Evolutionary conservation across 352 stramenopile species (phyloP).

Genomic region (Peronospora farinosa): DNA sequence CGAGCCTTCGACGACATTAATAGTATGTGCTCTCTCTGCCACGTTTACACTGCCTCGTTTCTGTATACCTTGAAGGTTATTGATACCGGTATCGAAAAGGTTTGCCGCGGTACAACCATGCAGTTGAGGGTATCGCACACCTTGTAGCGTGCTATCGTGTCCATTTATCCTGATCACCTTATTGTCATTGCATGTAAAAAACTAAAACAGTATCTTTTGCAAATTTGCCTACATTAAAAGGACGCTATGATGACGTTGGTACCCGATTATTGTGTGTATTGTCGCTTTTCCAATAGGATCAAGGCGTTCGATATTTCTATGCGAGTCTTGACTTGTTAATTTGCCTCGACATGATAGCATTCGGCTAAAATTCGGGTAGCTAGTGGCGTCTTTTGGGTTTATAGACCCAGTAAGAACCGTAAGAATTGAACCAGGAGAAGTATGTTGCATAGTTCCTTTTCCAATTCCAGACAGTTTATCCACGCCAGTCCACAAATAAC

Average conservation of each 20-base stretch:
- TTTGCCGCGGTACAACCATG: no score
- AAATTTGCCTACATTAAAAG: slow-evolving; percentile 22
- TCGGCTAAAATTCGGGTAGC: not conserved
- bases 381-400: not conserved
- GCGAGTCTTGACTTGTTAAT: slow-evolving; percentile 29
- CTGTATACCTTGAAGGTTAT: no score
- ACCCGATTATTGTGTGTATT: slow-evolving; percentile 38
- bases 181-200: slow-evolving; percentile 59
- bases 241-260: slow-evolving; percentile 44
- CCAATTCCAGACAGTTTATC: no score
- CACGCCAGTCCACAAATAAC: slow-evolving; percentile 10
- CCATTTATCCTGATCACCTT: slow-evolving; percentile 16
- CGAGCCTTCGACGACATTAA: slow-evolving; percentile 3
- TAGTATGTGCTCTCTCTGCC: no score
- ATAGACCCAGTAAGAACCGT: not conserved
- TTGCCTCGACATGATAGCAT: slow-evolving; percentile 11
- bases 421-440: no score
- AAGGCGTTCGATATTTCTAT: slow-evolving; percentile 9
- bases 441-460: no score
- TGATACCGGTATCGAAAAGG: no score
- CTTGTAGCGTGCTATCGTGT: no score
- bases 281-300: slow-evolving; percentile 35
- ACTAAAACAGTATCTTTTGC: slow-evolving; percentile 51
- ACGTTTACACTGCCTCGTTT: no score
- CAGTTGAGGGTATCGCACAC: no score